phyloP scores from a whole-genome alignment of 371 early-diverging fungal species.

The Lichtheimia ornata region DNA sequence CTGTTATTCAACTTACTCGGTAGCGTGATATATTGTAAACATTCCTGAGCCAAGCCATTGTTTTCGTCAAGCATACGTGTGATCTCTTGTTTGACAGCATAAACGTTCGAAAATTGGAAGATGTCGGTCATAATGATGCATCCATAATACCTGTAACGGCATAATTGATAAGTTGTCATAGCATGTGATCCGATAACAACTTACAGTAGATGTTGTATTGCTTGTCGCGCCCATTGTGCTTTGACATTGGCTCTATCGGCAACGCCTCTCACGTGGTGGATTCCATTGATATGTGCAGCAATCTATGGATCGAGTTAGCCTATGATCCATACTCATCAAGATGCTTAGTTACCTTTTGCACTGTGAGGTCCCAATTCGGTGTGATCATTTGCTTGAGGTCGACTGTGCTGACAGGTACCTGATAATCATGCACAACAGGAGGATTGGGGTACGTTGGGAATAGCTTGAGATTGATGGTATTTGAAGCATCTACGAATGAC shows the following conservation, averaged over 20 bases:
- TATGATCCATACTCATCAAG: too few species aligned
- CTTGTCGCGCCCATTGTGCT: slow-evolving; percentile 67
- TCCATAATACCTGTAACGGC: slow-evolving; percentile 69
- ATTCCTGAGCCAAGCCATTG: slow-evolving; percentile 64
- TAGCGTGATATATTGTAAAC: slow-evolving; percentile 63
- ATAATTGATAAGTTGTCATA: not conserved
- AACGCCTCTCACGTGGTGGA: slow-evolving; percentile 72
- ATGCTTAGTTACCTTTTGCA: slow-evolving; percentile 55
- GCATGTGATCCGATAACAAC: slow-evolving; percentile 5
- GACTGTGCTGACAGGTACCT: slow-evolving; percentile 81
- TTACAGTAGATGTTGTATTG: slow-evolving; percentile 82
- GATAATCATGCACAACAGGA: slow-evolving; percentile 73
- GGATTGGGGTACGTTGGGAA: slow-evolving; percentile 83
- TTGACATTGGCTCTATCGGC: slow-evolving; percentile 79
- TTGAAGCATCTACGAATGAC: slow-evolving; percentile 48
- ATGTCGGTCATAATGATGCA: slow-evolving; percentile 83
- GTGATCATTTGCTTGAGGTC: slow-evolving; percentile 68
- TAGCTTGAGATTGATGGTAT: slow-evolving; percentile 81
- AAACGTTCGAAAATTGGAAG: slow-evolving; percentile 88
- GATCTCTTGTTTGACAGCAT: slow-evolving; percentile 68
- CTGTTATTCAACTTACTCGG: slow-evolving; percentile 44
- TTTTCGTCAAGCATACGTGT: slow-evolving; percentile 63
- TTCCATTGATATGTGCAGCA: slow-evolving; percentile 73
- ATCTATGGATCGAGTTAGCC: slow-evolving; percentile 11
- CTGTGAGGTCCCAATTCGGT: slow-evolving; percentile 84